Evolutionary conservation across 192 early-diverging fungal genomes (phyloP).

Genomic region (Rhizophagus sp.): DNA sequence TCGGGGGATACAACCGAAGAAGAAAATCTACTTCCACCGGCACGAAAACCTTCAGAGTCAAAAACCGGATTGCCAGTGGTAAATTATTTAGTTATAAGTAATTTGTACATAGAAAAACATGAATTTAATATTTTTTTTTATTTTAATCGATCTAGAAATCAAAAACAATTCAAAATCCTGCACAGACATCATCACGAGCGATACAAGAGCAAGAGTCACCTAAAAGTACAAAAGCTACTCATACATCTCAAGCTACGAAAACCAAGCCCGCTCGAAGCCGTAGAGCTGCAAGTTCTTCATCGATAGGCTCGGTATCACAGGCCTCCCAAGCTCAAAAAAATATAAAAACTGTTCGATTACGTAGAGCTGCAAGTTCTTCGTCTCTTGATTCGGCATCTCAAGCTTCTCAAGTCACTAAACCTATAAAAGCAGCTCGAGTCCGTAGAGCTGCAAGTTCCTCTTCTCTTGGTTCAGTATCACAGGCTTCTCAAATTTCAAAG

Average conservation of each 20-base stretch:
- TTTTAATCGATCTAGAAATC: background rate
- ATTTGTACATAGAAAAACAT: background rate
- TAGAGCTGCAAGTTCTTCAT: slow-evolving; percentile 5
- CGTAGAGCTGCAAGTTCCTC: slow-evolving; percentile 3
- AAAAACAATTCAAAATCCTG: background rate
- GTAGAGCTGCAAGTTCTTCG: background rate
- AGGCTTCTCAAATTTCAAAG: background rate
- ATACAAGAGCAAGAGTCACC: background rate
- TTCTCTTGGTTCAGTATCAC: background rate
- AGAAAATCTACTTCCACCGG: background rate
- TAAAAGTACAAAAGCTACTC: background rate
- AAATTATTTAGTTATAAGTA: background rate
- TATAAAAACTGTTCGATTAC: background rate
- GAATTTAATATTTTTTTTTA: background rate
- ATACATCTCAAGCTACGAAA: background rate
- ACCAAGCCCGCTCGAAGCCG: background rate
- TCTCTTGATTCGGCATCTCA: background rate
- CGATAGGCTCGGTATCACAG: background rate
- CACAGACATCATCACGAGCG: background rate
- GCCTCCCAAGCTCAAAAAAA: background rate
- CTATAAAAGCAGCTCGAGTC: background rate
- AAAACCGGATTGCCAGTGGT: background rate
- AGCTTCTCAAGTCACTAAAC: background rate
- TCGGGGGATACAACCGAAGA: slow-evolving; percentile 6
- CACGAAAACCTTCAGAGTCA: background rate